Base-by-base conservation (phyloP, 116 monocot genomes). In the Posidonia oceanica region DNA sequence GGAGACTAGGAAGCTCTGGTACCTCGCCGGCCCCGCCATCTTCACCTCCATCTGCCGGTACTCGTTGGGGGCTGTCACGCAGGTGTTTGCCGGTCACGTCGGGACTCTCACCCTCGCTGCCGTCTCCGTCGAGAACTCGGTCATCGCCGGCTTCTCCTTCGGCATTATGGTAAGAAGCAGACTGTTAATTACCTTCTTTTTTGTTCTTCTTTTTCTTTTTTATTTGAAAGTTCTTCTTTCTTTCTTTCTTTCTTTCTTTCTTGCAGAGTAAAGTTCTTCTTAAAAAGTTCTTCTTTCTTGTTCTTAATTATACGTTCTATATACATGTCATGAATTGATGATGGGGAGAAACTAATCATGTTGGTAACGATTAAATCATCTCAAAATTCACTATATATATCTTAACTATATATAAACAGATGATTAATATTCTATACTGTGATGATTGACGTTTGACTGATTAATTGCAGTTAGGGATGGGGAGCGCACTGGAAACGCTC, bases 71-170 rank as follows among this genome's bases (percentile, higher is more conserved):
- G 87, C 77, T 69, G 20, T 68, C 62, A 88, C 88, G 16, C 92
- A 86, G 63, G 60, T 83, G 64, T 85, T 92, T 67, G 80, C 82
- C 56, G 92, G 88, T 20, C 92, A 92, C 3, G 75, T 92, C 18
- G 85, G 80, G 18, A 85, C 85, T n/a, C 81, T 85, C 13, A 85
- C 85, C 62, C 88, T 92, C 23, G 85, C 82, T 39, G 88, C 92
- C 68, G 81, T 92, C 18, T 52, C 73, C 55, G 39, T 71, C 15
- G 73, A 54, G 37, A 38, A 39, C 56, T 64, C 64, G 18, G 65
- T 74, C 73, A 36, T 74, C 36, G 54, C 53, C 39, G 53, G 53
- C 39, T 65, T 66, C 73, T 39, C 52, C 63, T 65, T 64, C 39
- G 65, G 65, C n/a, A 4, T 74, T 54, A 38, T 74, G 73, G 73